phyloP scores from a whole-genome alignment of 1,284 basidiomycete species.

The Pseudozyma thailandica region DNA sequence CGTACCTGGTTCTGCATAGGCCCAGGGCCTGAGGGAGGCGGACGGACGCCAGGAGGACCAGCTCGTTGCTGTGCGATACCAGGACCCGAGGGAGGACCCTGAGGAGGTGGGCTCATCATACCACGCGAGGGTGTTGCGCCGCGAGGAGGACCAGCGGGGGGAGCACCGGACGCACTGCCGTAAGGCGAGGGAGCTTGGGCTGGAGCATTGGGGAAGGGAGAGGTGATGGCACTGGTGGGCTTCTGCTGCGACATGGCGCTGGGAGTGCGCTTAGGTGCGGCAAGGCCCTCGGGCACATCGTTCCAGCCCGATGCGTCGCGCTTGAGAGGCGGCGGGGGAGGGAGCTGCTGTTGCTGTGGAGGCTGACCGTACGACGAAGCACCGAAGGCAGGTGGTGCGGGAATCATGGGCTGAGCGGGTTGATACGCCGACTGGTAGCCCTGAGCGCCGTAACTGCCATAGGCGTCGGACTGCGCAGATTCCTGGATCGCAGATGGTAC shows the following conservation, averaged over 20 bases:
- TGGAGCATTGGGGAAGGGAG: slow-evolving; percentile 83
- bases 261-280: slow-evolving; percentile 64
- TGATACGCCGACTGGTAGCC: slow-evolving; percentile 68
- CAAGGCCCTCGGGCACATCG: slow-evolving; percentile 75
- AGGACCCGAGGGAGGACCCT: slow-evolving; percentile 33
- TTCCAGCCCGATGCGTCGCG: slow-evolving; percentile 87
- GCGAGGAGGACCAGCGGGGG: slow-evolving; percentile 63
- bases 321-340: slow-evolving; percentile 71
- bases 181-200: slow-evolving; percentile 43
- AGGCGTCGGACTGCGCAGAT: slow-evolving; percentile 27
- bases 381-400: slow-evolving; percentile 69
- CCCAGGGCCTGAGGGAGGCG: slow-evolving; percentile 27
- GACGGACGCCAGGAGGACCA: slow-evolving; percentile 39
- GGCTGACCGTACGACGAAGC: slow-evolving; percentile 29
- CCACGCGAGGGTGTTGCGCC: slow-evolving; percentile 65
- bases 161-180: slow-evolving; percentile 49
- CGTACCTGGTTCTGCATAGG: slow-evolving; percentile 26
- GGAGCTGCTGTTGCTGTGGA: slow-evolving; percentile 48
- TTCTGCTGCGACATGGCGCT: slow-evolving; percentile 56
- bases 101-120: slow-evolving; percentile 66
- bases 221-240: slow-evolving; percentile 73
- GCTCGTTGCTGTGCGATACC: slow-evolving; percentile 41
- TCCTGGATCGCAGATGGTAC: slow-evolving; percentile 31
- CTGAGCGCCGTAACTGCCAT: slow-evolving; percentile 35
- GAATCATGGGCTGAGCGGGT: slow-evolving; percentile 55